Evolutionary conservation across 2,329 filamentous ascomycete genomes (phyloP), one percentile per base, ranked within the genome.

Genomic region (Sporothrix phasma): DNA sequence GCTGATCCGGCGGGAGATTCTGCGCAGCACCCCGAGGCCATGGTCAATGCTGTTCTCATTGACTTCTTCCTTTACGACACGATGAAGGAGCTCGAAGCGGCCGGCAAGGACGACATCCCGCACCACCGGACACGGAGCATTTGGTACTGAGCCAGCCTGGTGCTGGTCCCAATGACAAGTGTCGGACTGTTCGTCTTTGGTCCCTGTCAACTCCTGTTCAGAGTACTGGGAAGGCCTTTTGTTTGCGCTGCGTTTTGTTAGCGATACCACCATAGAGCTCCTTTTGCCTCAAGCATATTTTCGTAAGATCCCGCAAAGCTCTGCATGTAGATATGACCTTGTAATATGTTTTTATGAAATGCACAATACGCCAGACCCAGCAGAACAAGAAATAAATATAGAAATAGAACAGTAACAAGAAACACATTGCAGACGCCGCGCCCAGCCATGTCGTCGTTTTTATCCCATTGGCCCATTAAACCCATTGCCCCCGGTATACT

Each of bases 51-150:
- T 29, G 90, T 97, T 45, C 75, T 99, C 70, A 94, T 99, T 67
- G 94, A 99, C 75, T 99, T 97, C 76, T 96, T 97, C 75, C 78
- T 99, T 63, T 99, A 99, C 73, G 94, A 99, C 76, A 86, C 88
- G 19, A 92, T 94, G 77, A 99, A 97, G 74, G 88, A 91, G 72
- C 75, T 89, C 72, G 93, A 97, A 74, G 79, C 77, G 0, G 74
- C 79, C 68, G 79, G 85, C 61, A 74, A 80, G 63, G 83, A 86
- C 72, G 79, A 77, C 46, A 83, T 91, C 66, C 90, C 90, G 5
- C 92, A 96, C 76, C 92, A 97, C 76, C 82, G 92, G 68, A 96
- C 92, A 49, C 84, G 92, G 73, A 95, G 91, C 72, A 96, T 97
- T 67, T 97, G 92, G 92, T 97, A 97, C 45, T 64, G 22, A 49